These are phyloP conservation scores for Sonneratia alba DNA, from an alignment of 345 rosid genomes.

Conservation along the genomic window DNA sequence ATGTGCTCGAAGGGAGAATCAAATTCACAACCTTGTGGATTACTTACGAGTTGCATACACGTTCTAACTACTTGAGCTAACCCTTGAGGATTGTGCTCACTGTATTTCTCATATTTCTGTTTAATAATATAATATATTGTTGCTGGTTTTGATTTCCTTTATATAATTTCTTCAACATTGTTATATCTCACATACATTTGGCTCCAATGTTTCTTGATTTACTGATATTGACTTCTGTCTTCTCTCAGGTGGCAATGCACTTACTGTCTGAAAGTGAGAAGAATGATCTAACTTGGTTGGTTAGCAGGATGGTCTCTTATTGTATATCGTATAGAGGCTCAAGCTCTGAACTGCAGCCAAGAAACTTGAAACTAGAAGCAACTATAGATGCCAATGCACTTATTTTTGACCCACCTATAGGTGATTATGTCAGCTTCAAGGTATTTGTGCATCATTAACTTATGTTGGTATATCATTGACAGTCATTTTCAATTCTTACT, in stretches of 20 bases:
- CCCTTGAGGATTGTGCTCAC: not conserved
- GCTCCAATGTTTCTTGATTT: not conserved
- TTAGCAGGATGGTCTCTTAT: slow-evolving; percentile 66
- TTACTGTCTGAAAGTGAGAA: slow-evolving; percentile 66
- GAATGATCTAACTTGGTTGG: slow-evolving; percentile 48
- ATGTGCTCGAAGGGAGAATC: no score
- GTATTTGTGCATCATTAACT: slow-evolving; percentile 18
- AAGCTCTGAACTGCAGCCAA: slow-evolving; percentile 35
- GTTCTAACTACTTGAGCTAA: no score
- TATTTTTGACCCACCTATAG: slow-evolving; percentile 65
- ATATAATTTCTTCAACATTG: not conserved
- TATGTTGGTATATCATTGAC: not conserved
- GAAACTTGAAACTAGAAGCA: slow-evolving; percentile 33
- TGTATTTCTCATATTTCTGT: not conserved
- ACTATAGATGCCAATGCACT: slow-evolving; percentile 40
- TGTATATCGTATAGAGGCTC: slow-evolving; percentile 54
- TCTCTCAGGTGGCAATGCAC: slow-evolving; percentile 75
- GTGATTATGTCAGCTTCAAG: slow-evolving; percentile 66
- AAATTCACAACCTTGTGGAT: no score
- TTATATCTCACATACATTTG: not conserved
- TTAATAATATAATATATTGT: no score
- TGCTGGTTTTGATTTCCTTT: not conserved
- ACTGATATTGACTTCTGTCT: slow-evolving; percentile 1
- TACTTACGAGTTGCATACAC: no score
- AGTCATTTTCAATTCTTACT: slow-evolving; percentile 8